Base-by-base conservation (phyloP, 495 filamentous ascomycete species). In the Penicillium coffeae region DNA sequence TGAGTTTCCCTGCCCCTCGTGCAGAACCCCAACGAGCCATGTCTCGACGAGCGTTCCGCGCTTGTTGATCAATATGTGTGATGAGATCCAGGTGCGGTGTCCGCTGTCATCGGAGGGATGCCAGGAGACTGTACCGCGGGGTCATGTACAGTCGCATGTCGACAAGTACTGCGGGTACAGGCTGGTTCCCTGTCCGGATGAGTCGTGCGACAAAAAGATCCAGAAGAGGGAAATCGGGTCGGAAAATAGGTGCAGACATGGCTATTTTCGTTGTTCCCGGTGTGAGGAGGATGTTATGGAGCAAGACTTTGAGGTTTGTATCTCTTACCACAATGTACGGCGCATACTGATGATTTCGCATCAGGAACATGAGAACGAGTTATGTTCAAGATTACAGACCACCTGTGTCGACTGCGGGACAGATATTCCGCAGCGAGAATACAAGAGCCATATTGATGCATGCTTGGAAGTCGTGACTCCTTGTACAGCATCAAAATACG, bases 81-180 rank as follows among this genome's bases (percentile, higher is more conserved):
- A 93, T 55, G 87, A 85, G 47, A 75, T 95, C 16, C 60, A 73
- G 27, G 90, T 89, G 50, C 77, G 75, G 47, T 95, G 90, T 64
- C 87, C 88, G 0, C 82, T 84, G 37, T 61, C 58, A 7, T 48
- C 60, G 14, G 74, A 77, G 16, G 88, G 87, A 0, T 95, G 90
- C 66, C 61, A 69, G 21, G 72, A 82, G 30, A 62, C 80, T 21
- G 69, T 86, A 39, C 69, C 82, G 20, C 73, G 90, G 16, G 81
- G 83, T 37, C 77, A 88, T 53, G 73, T 93, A 35, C 77, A 85
- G 56, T 78, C 81, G 38, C 90, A 95, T 62, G 77, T 89, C 38
- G 75, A 85, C 42, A 83, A 82, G 48, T 86, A 90, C 59, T 95
- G 90, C 62, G 76, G 74, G 7, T 86, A 84, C 58, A 76, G 77